Base-by-base conservation (phyloP, 495 filamentous ascomycete genomes). In the Aspergillus conjunctus region DNA sequence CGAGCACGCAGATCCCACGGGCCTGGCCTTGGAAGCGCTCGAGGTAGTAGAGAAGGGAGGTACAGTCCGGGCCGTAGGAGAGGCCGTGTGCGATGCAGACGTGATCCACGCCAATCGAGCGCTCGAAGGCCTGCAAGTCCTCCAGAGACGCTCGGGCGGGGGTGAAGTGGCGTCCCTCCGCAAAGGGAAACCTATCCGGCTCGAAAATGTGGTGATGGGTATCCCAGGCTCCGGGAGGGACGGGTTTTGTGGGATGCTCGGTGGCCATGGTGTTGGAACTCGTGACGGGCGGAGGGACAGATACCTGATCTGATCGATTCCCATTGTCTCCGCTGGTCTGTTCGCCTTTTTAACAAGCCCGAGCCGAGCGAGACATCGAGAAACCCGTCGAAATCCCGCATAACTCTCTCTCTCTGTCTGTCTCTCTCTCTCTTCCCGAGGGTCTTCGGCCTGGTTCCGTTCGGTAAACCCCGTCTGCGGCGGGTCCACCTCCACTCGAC, bases 191-290 rank as follows among this genome's bases (percentile, higher is more conserved):
- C 15, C 18, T 53, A 26, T 62, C 52, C 9, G 59, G 51, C 32
- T 62, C 59, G 41, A 62, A 62, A 5, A 62, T 56, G 20, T 62
- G 59, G 46, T 49, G 45, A 45, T 62, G 59, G 7, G 59, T 62
- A 39, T 62, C 59, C 59, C 59, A 62, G 15, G 59, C 59, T 17
- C 44, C 44, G 18, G 59, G 18, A 21, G 59, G 59, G 41, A 62
- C 53, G 5, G 53, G 50, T 34, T 62, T 37, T 1, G 14, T 14
- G 34, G 34, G 34, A 3, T 37, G 14, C 1, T 37, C 34, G 34
- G 14, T 49, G 3, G 46, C 32, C 43, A 39, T 52, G 50, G 14
- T 49, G 45, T n/a, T n/a, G 21, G 45, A 52, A 37, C n/a, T n/a
- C n/a, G n/a, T n/a, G n/a, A n/a, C n/a, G n/a, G n/a, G n/a, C n/a